Percentiles rank a stretch among this genome's conserved stretches.
Conservation (phyloP, 139 green algal species). For the Astrephomene gubernaculifera region DNA sequence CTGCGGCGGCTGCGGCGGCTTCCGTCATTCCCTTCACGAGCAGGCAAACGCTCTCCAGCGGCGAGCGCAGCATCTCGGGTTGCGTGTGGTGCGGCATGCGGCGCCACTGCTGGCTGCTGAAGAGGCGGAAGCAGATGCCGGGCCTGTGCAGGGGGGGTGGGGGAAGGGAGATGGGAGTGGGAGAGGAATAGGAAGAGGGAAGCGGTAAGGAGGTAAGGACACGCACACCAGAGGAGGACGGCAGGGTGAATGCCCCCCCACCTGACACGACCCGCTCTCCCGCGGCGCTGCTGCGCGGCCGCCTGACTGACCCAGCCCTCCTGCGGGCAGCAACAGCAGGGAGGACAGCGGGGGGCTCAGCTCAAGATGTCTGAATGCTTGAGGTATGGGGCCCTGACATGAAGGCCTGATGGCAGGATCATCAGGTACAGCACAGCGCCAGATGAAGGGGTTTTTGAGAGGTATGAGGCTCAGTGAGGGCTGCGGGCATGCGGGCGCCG, state of each 20-base stretch:
- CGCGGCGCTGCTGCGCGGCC: constrained; percentile 84
- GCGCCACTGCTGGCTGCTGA: constrained; percentile 67
- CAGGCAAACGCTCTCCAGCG: constrained; percentile 81
- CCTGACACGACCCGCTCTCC: constrained; percentile 84
- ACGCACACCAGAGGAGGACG: no score
- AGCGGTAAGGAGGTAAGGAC: neutral
- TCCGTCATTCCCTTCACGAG: constrained; percentile 63
- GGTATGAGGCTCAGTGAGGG: no score
- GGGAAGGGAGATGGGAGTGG: neutral
- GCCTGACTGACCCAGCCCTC: constrained; percentile 79
- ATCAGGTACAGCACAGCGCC: no score
- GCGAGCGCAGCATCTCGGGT: constrained; percentile 86
- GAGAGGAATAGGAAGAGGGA: neutral
- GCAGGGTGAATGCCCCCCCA: no score
- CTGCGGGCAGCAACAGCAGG: constrained; percentile 48
- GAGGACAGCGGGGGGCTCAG: constrained; percentile 34
- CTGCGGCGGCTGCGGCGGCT: constrained; percentile 2
- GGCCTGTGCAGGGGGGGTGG: constrained; percentile 42
- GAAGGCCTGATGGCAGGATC: no score
- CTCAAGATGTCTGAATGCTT: no score
- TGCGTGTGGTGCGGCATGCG: constrained; percentile 70
- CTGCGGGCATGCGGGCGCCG: no score
- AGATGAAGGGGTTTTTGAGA: no score
- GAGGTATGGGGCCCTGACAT: no score
- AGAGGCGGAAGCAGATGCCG: constrained; percentile 87